Conservation (phyloP, 1,139 yeast genomes). For the Candida sanyaensis region DNA sequence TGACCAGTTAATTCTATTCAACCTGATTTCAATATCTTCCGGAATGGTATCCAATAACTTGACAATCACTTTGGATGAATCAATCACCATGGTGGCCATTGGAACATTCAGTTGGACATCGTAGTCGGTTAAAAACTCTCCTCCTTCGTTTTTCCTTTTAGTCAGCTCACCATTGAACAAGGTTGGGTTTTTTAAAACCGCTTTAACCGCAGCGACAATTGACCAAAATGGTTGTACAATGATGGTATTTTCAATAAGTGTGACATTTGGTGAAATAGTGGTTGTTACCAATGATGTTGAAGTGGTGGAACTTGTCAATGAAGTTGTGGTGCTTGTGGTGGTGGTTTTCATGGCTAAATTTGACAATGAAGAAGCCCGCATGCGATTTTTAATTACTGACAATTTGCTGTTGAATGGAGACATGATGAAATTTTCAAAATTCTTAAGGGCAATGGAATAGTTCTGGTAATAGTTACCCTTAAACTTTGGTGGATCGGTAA, state of each 20-base stretch:
- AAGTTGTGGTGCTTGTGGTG: conserved; percentile 15
- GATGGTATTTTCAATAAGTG: conserved; percentile 31
- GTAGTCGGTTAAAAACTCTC: conserved; percentile 14
- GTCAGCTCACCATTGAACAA: conserved; percentile 57
- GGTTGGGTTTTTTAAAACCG: conserved; percentile 51
- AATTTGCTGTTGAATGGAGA: conserved; percentile 36
- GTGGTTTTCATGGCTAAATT: conserved; percentile 8
- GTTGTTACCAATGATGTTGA: conserved; percentile 18
- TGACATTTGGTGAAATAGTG: conserved; percentile 22
- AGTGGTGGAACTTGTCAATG: conserved; percentile 14
- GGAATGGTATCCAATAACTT: conserved; percentile 28
- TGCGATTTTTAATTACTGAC: conserved; percentile 14
- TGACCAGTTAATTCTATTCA: conserved; percentile 64
- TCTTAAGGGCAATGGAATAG: conserved; percentile 48
- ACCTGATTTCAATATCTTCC: conserved; percentile 43
- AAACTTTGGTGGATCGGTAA: conserved; percentile 5
- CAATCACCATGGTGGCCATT: conserved; percentile 31
- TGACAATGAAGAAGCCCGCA: conserved; percentile 15
- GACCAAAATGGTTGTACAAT: conserved; percentile 69
- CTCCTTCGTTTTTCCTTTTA: conserved; percentile 23
- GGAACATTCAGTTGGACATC: conserved; percentile 12
- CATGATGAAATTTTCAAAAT: conserved; percentile 56
- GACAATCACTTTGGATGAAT: conserved; percentile 41
- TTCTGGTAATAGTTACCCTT: conserved; percentile 7
- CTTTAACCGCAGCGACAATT: conserved; percentile 59